A percentile compares a stretch with the other conserved stretches of the same genome.
phyloP scores from a whole-genome alignment of 208 protist genomes.

The Trichomonas vaginalis region DNA sequence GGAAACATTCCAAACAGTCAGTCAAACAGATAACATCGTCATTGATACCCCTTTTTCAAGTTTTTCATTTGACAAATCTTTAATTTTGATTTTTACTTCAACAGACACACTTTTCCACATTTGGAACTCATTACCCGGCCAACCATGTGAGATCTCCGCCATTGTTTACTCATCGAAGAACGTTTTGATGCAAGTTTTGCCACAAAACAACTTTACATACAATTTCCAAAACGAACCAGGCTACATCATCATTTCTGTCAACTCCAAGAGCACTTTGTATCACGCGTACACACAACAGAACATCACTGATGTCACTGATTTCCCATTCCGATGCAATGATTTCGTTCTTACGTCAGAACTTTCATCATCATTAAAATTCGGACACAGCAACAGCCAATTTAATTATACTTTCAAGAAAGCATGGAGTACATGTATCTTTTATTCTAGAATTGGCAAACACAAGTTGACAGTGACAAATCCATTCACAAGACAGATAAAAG shows the following conservation, averaged over 20 bases:
- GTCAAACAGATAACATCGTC: neutral
- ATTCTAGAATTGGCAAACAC: neutral
- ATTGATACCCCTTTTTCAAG: neutral
- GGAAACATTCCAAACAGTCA: neutral
- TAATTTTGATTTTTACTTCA: neutral
- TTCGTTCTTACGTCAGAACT: neutral
- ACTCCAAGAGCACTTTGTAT: neutral
- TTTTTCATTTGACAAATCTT: neutral
- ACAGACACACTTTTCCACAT: neutral
- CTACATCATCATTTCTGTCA: neutral
- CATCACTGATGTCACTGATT: neutral
- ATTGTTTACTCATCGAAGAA: neutral
- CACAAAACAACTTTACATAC: neutral
- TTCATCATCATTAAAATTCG: neutral
- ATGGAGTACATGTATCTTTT: neutral
- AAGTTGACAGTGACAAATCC: neutral
- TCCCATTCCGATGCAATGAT: neutral
- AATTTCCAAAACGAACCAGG: neutral
- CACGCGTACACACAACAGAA: neutral
- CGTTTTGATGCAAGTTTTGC: neutral
- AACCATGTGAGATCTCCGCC: neutral
- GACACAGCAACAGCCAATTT: neutral
- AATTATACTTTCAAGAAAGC: neutral
- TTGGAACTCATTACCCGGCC: neutral
- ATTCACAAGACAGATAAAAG: neutral